phyloP scores from a whole-genome alignment of 306 rosid species.

The Echinosophora koreensis region DNA sequence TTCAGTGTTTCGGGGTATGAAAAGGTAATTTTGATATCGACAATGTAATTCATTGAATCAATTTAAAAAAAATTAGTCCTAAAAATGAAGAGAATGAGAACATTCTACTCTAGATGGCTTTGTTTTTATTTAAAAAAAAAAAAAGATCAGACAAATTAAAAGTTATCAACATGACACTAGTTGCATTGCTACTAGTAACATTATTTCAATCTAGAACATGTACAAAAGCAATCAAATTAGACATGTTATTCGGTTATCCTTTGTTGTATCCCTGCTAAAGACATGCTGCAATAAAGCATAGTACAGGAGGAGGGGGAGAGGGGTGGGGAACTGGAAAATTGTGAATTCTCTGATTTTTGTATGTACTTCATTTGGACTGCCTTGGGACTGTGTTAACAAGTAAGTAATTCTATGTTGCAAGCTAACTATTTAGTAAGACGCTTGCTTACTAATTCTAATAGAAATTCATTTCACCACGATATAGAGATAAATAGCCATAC shows the following conservation, averaged over 20 bases:
- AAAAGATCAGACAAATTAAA: too few relatives aligned
- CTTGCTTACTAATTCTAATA: conserved; percentile 26
- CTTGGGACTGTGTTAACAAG: conserved; percentile 9
- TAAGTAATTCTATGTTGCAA: conserved; percentile 18
- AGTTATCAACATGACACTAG: background rate
- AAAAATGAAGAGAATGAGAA: too few relatives aligned
- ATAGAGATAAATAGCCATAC: conserved; percentile 36
- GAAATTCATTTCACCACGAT: conserved; percentile 35
- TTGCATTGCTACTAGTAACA: background rate
- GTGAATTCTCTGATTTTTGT: background rate
- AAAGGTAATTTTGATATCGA: too few relatives aligned
- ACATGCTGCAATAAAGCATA: background rate
- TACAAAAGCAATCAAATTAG: background rate
- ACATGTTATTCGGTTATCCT: background rate
- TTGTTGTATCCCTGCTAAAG: conserved; percentile 14
- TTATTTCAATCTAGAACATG: background rate
- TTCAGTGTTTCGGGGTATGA: too few relatives aligned
- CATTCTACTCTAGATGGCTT: too few relatives aligned
- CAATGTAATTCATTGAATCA: too few relatives aligned
- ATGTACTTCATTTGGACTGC: conserved; percentile 29
- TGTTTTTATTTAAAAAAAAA: too few relatives aligned
- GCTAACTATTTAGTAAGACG: conserved; percentile 14
- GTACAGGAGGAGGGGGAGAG: background rate
- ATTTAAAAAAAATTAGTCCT: too few relatives aligned
- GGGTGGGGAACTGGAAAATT: background rate